These are phyloP conservation scores for Mycena haematopus DNA, from an alignment of 768 basidiomycete genomes.

Conservation along the genomic window DNA sequence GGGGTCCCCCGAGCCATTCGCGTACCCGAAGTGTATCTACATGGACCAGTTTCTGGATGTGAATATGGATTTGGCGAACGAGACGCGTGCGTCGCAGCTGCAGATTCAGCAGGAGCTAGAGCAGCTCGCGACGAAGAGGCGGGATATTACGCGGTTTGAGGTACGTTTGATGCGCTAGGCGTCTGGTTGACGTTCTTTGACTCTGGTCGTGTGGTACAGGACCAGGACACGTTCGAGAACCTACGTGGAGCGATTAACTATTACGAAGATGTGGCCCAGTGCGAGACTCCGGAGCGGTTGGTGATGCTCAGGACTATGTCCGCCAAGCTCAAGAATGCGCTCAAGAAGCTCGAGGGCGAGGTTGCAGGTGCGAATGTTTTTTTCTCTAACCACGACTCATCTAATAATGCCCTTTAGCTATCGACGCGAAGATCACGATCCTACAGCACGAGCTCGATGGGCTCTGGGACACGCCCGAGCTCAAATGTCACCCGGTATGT, in stretches of 20 bases:
- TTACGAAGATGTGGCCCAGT: conserved; percentile 68
- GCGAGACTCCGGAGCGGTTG: conserved; percentile 52
- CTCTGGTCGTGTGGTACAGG: conserved; percentile 43
- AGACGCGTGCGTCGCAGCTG: conserved; percentile 43
- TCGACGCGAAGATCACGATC: conserved; percentile 54
- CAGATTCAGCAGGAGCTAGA: conserved; percentile 56
- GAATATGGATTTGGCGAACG: conserved; percentile 54
- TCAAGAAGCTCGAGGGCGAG: conserved; percentile 58
- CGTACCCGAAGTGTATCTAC: conserved; percentile 69
- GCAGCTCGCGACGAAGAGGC: conserved; percentile 51
- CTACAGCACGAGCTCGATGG: conserved; percentile 51
- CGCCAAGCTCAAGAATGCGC: conserved; percentile 56
- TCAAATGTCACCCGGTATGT: conserved; percentile 62
- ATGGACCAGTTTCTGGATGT: conserved; percentile 74
- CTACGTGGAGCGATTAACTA: conserved; percentile 70
- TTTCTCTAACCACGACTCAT: neutral
- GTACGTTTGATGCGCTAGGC: conserved; percentile 41
- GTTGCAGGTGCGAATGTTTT: conserved; percentile 52
- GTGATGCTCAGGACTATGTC: conserved; percentile 50
- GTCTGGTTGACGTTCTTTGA: neutral
- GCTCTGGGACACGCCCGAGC: conserved; percentile 67
- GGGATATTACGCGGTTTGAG: conserved; percentile 57
- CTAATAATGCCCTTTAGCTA: conserved; percentile 46
- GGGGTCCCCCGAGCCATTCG: conserved; percentile 49
- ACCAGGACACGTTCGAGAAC: conserved; percentile 66